Conservation (phyloP, 495 filamentous ascomycete species). For the Chaetomium cochliodes region DNA sequence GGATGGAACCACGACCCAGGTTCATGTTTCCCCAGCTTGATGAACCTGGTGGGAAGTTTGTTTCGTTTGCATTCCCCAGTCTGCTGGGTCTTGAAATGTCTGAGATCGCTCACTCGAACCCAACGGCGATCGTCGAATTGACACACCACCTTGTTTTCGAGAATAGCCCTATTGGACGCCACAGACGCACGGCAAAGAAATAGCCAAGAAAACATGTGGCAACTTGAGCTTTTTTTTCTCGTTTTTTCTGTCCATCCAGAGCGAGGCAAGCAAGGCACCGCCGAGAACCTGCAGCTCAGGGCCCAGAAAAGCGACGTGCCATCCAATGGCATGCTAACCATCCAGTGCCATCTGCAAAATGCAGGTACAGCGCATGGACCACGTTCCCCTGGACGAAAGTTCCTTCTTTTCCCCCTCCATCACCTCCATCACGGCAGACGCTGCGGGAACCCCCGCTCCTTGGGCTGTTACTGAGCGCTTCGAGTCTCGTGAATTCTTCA, state of each 20-base stretch:
- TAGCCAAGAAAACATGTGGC: conserved; percentile 12
- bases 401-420: not conserved
- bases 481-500: not conserved
- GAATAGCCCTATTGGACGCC: conserved; percentile 13
- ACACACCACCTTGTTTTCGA: not conserved
- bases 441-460: not conserved
- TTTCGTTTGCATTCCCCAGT: not conserved
- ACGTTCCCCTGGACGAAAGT: conserved; percentile 10
- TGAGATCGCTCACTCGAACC: not conserved
- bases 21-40: not conserved
- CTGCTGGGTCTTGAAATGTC: not conserved
- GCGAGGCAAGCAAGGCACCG: conserved; percentile 5
- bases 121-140: not conserved
- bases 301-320: conserved; percentile 5
- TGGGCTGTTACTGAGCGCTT: not conserved
- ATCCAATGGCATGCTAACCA: conserved; percentile 12
- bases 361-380: conserved; percentile 23
- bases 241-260: not conserved
- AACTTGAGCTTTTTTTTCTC: conserved; percentile 14
- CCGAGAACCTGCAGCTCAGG: not conserved
- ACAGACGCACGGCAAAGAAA: not conserved
- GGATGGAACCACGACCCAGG: not conserved
- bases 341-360: no score
- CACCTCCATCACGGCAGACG: not conserved
- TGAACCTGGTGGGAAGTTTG: not conserved